Base-by-base conservation (phyloP, 495 filamentous ascomycete genomes). In the Saxophila tyrrhenica region DNA sequence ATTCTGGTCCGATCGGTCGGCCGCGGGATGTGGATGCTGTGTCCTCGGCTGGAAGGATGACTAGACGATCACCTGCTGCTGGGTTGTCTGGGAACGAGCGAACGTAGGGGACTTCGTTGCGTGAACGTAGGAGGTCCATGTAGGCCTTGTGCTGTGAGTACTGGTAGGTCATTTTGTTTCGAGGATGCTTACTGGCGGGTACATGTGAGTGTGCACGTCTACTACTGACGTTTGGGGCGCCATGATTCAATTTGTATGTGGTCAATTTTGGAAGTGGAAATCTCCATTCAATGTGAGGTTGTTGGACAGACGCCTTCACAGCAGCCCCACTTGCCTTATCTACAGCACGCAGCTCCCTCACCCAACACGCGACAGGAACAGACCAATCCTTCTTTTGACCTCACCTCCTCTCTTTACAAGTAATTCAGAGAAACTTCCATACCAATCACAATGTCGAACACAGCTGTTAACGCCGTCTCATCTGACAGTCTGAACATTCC, bases 151-250 rank as follows among this genome's bases (percentile, higher is more conserved):
- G 51, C 43, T 7, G 39, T 59, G 44, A 48, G 49, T 51, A 24
- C 8, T 9, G 35, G 49, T 51, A 41, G 25, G 47, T 1, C 1
- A 32, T 24, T 3, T 29, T 25, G 21, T 13, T 25, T n/a, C 8
- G 15, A 24, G 17, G 10, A 7, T 5, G 15, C n/a, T 44, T 21
- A 44, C 41, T 17, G 41, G 41, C 17, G 89, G 86, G 67, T 96
- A 95, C 72, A 96, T 81, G 74, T 97, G 91, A 13, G 90, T 95
- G 72, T 96, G 91, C 63, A 96, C 78, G 69, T 96, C 91, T 43
- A 95, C 86, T 35, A 89, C 74, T 9, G 58, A 54, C 54, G 56
- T 60, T 16, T 42, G 56, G 52, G 43, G 22, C 13, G 41, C 16
- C 41, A 21, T 44, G 7, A 5, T 35, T 35, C 29, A 35, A 13